Evolutionary conservation across 108 stramenopile genomes (phyloP), one percentile per base, ranked within the genome.

Genomic region (Cyclotella atomus): DNA sequence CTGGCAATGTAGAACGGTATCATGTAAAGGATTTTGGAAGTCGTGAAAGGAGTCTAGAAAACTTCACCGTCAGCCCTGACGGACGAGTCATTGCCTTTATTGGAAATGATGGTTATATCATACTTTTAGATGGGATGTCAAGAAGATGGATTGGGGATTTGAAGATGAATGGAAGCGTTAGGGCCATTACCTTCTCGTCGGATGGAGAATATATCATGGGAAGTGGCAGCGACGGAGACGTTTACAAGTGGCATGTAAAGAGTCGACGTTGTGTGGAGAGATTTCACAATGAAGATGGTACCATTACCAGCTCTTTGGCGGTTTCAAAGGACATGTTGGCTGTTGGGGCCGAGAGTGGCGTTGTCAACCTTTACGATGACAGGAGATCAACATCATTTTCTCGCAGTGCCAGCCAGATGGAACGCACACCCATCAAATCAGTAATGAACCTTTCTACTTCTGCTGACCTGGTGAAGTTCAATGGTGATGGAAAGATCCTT

Each of bases 321-420:
- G 76, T 73, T 29, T 86, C 91, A 19, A 73, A 67, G 46, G 59
- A 67, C n/a, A 59, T 76, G 35, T 53, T 91, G 23, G 96, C 97
- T n/a, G 97, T 97, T 0, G 97, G 97, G 25, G 87, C 90, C 24
- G 96, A 96, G 49, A 95, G 95, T 76, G 97, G 97, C 19, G 97
- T 99, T 21, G 98, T 98, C 36, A 97, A 97, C 66, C 62, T 99
- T 10, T 99, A 98, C 30, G 59, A 68, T 17, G 70, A 82, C 38
- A 71, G 47, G 41, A 32, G 56, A 30, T 59, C 60, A 47, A 35
- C 38, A 21, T 57, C 54, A 54, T 33, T 50, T 49, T 6, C 65
- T 2, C 45, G 61, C 3, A 21, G 8, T 61, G 70, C 41, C 54
- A 46, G 36, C 38, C 21, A 30, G 47, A 32, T 47, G 63, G 63